Conservation (phyloP, 345 rosid species). For the Syzygium jambos region DNA sequence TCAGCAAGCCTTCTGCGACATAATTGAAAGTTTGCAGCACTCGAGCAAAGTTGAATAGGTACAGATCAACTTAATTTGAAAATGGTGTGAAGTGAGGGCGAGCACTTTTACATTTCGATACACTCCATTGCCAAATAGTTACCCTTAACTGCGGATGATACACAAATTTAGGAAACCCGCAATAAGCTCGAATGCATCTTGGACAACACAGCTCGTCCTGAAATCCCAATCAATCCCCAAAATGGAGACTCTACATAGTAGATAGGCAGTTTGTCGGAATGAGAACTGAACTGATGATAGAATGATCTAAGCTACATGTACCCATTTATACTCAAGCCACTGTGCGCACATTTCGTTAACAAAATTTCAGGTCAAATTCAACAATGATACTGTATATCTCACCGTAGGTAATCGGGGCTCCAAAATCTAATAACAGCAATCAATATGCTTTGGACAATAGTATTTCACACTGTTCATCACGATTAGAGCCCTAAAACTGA, state of each 20-base stretch:
- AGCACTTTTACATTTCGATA: background rate
- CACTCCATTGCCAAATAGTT: background rate
- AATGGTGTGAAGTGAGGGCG: background rate
- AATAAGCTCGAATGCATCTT: too few species aligned
- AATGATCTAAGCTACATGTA: background rate
- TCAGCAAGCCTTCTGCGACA: background rate
- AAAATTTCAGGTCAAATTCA: background rate
- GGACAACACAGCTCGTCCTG: too few species aligned
- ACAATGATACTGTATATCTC: background rate
- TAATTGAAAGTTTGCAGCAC: background rate
- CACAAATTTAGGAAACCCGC: background rate
- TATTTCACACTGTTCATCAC: background rate
- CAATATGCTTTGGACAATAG: background rate
- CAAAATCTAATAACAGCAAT: background rate
- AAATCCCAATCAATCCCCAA: background rate
- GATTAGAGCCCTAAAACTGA: background rate
- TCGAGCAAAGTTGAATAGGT: background rate
- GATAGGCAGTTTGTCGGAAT: accelerated
- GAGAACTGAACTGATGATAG: background rate
- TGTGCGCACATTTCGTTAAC: background rate
- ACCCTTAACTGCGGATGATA: background rate
- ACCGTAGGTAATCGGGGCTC: background rate
- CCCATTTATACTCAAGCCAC: background rate
- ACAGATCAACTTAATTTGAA: background rate
- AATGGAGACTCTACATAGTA: background rate